Conservation (phyloP, 2,329 filamentous ascomycete species). For the Sarocladium brachiariae region DNA sequence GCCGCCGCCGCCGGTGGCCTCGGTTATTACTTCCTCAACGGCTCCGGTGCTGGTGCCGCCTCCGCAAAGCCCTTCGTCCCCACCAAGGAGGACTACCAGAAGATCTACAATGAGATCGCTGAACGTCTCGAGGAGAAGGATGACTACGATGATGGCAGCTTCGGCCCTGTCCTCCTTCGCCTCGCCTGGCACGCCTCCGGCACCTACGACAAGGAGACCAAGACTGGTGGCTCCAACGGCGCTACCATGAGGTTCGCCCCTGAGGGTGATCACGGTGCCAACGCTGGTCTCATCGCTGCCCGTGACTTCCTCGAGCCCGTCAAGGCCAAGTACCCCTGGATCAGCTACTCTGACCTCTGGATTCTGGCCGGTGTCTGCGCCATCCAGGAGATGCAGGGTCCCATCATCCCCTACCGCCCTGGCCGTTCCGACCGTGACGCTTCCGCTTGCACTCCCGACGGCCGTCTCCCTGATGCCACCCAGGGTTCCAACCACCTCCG, state of each 20-base stretch:
- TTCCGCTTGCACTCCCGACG: slow-evolving; percentile 84
- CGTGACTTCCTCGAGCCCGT: slow-evolving; percentile 91
- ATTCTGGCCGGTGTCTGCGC: slow-evolving; percentile 79
- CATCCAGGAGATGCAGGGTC: slow-evolving; percentile 93
- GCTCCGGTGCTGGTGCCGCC: slow-evolving; percentile 42
- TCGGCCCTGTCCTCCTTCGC: slow-evolving; percentile 83
- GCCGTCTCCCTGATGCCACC: slow-evolving; percentile 72
- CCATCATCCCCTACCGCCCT: slow-evolving; percentile 78
- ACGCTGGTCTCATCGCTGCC: slow-evolving; percentile 79
- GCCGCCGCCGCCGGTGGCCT: slow-evolving; percentile 55
- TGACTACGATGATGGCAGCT: slow-evolving; percentile 94
- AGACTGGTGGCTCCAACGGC: slow-evolving; percentile 89
- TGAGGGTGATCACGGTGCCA: slow-evolving; percentile 85
- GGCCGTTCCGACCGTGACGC: slow-evolving; percentile 76
- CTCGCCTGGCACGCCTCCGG: slow-evolving; percentile 92
- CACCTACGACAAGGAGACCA: slow-evolving; percentile 82
- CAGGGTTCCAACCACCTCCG: slow-evolving; percentile 78
- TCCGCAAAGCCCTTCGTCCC: slow-evolving; percentile 59
- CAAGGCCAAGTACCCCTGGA: slow-evolving; percentile 80
- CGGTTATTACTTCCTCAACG: slow-evolving; percentile 59
- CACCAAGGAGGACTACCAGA: slow-evolving; percentile 84
- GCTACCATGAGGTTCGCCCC: slow-evolving; percentile 95
- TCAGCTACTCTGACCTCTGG: slow-evolving; percentile 94
- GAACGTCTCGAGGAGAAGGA: slow-evolving; percentile 76
- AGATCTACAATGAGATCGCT: slow-evolving; percentile 87